Base-by-base conservation (phyloP, 73 alveolate species). In the Uronychia setigera region DNA sequence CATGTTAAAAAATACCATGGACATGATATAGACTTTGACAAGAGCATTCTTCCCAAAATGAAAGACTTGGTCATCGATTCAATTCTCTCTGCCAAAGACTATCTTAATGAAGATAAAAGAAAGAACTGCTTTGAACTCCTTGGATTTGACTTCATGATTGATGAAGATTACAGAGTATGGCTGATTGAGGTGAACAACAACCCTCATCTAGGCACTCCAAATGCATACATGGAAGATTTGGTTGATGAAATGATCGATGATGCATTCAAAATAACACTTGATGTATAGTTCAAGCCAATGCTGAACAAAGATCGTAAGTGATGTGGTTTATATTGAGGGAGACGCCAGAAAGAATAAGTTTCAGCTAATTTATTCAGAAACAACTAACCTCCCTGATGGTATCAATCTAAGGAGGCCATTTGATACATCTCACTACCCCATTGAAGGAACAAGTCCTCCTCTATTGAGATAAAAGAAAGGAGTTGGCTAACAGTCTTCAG, bases 111-210 rank as follows among this genome's bases (percentile, higher is more conserved):
- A 60, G 79, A 78, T 0, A 84, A 88, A 25, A 82, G 92, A 35
- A 93, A 83, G 67, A 78, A 86, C 79, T 84, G 91, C 27, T 92
- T 92, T 85, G 97, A 92, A 81, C 80, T 92, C 13, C 81, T 92
- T 74, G 97, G 97, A 1, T 92, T 85, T 81, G 97, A 92, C 87
- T 92, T 92, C 88, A 84, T 92, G 81, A 82, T 92, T 58, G 97
- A 92, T 89, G 93, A 92, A 82, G 93, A 92, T 32, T 92, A 89
- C 78, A 83, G 91, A 89, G 92, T 88, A 32, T 92, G 97, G 97
- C 83, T 92, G 33, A 89, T 92, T 76, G 97, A 92, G 85, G 93
- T 89, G 33, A 92, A 92, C 87, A 89, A 87, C 79, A 92, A 92
- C 82, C 97, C 97, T 5, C 91, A 93, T 74, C 81, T 93, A 59